A percentile compares a stretch with the other conserved stretches of the same genome.
These are phyloP conservation scores for Neopestalotiopsis rosae DNA, from an alignment of 2,329 filamentous ascomycete genomes.

Conservation along the genomic window DNA sequence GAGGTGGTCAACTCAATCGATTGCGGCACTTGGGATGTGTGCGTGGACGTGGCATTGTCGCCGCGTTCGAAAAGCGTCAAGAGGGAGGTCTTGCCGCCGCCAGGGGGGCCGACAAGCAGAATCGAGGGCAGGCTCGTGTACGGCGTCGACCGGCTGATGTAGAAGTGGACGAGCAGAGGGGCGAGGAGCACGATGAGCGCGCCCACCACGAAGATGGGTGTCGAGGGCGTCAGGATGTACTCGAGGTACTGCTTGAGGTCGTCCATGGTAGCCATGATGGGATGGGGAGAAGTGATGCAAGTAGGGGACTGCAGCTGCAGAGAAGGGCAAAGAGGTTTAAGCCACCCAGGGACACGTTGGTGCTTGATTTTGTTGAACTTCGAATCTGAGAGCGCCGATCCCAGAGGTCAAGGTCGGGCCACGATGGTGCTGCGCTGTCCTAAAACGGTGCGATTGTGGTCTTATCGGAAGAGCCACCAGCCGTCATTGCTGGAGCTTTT, in stretches of 20 bases:
- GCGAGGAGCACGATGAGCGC: slow-evolving; percentile 72
- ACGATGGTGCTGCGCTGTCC: slow-evolving; percentile 9
- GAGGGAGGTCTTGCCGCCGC: slow-evolving; percentile 86
- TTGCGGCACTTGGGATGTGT: slow-evolving; percentile 58
- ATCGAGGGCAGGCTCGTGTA: slow-evolving; percentile 76
- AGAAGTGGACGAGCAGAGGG: slow-evolving; percentile 78
- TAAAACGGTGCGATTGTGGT: slow-evolving; percentile 16
- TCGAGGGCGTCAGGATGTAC: slow-evolving; percentile 64
- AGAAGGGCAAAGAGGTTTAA: background rate
- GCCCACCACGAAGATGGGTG: slow-evolving; percentile 69
- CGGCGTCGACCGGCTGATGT: slow-evolving; percentile 71
- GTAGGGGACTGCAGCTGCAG: background rate
- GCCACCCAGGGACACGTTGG: background rate
- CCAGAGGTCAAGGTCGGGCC: slow-evolving; percentile 2
- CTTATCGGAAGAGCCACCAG: slow-evolving; percentile 18
- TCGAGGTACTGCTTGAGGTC: slow-evolving; percentile 49
- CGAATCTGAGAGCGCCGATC: background rate
- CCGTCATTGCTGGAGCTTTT: background rate
- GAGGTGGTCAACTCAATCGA: slow-evolving; percentile 61
- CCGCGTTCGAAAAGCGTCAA: slow-evolving; percentile 74
- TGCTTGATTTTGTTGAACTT: background rate
- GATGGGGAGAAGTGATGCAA: background rate
- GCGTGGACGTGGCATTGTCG: slow-evolving; percentile 50
- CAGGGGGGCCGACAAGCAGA: slow-evolving; percentile 80
- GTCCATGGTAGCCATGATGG: slow-evolving; percentile 38